A percentile compares a stretch with the other conserved stretches of the same genome.
phyloP scores from a whole-genome alignment of 169 alveolate genomes.

The Plasmodium chabaudi region DNA sequence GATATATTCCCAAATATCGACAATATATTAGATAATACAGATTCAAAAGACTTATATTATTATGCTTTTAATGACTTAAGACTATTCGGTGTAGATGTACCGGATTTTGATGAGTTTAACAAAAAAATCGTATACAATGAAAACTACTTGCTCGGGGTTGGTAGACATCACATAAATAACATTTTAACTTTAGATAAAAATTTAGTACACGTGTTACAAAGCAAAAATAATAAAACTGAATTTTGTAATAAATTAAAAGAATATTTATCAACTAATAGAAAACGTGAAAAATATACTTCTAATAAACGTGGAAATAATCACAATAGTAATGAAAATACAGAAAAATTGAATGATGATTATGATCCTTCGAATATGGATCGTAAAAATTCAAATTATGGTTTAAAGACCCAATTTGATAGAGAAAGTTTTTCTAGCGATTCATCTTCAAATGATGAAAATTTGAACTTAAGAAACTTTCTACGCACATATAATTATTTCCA shows the following conservation, averaged over 20 bases:
- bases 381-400: background rate
- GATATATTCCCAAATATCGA: conserved; percentile 79
- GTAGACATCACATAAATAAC: conserved; percentile 78
- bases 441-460: conserved; percentile 58
- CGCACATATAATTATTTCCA: conserved; percentile 36
- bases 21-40: conserved; percentile 78
- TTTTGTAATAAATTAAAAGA: conserved; percentile 26
- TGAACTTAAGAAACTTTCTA: conserved; percentile 50
- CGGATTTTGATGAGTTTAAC: conserved; percentile 79
- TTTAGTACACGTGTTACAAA: conserved; percentile 16
- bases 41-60: conserved; percentile 60
- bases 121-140: conserved; percentile 70
- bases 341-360: background rate
- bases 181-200: conserved; percentile 75
- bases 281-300: background rate
- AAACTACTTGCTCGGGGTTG: conserved; percentile 78
- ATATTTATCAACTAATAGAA: conserved; percentile 22
- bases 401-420: background rate
- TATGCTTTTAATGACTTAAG: conserved; percentile 78
- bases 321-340: background rate
- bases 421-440: conserved; percentile 31
- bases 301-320: conserved; percentile 10
- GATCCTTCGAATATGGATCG: conserved; percentile 4
- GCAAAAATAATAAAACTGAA: conserved; percentile 21
- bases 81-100: conserved; percentile 78